Percentiles rank a stretch among this genome's conserved stretches.
phyloP scores from a whole-genome alignment of 192 early-diverging fungal genomes.

The Radiomyces spectabilis region DNA sequence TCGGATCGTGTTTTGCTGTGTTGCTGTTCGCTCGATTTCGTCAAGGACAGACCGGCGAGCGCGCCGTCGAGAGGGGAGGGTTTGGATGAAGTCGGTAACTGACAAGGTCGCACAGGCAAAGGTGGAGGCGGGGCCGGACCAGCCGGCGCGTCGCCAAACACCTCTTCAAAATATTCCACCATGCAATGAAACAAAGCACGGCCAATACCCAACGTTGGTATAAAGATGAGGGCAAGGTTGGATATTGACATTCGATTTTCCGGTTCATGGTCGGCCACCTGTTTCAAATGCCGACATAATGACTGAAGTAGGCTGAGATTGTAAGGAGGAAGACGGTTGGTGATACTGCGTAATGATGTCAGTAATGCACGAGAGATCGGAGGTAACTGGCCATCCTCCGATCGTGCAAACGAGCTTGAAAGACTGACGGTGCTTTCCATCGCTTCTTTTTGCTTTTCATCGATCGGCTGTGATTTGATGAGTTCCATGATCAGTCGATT shows the following conservation, averaged over 20 bases:
- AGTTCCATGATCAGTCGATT: slow-evolving; percentile 20
- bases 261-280: slow-evolving; percentile 34
- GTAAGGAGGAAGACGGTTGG: slow-evolving; percentile 35
- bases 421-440: not conserved
- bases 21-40: too few relatives aligned
- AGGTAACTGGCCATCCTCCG: slow-evolving; percentile 5
- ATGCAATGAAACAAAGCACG: slow-evolving; percentile 46
- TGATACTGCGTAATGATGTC: slow-evolving; percentile 22
- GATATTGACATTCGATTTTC: slow-evolving; percentile 53
- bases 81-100: too few relatives aligned
- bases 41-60: too few relatives aligned
- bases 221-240: slow-evolving; percentile 55
- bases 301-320: slow-evolving; percentile 43
- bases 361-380: slow-evolving; percentile 18
- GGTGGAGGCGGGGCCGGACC: not conserved
- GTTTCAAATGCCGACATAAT: slow-evolving; percentile 45
- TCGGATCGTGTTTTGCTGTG: slow-evolving; percentile 8
- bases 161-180: slow-evolving; percentile 29
- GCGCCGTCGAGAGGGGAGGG: not conserved
- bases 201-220: slow-evolving; percentile 48
- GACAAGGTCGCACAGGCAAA: not conserved
- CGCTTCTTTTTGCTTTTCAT: not conserved
- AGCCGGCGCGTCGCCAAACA: slow-evolving; percentile 3
- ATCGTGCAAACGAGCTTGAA: too few relatives aligned
- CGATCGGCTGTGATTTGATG: slow-evolving; percentile 21